Evolutionary conservation across 2,329 filamentous ascomycete genomes (phyloP), one percentile per base, ranked within the genome.

Genomic region (Diaporthe sp.): DNA sequence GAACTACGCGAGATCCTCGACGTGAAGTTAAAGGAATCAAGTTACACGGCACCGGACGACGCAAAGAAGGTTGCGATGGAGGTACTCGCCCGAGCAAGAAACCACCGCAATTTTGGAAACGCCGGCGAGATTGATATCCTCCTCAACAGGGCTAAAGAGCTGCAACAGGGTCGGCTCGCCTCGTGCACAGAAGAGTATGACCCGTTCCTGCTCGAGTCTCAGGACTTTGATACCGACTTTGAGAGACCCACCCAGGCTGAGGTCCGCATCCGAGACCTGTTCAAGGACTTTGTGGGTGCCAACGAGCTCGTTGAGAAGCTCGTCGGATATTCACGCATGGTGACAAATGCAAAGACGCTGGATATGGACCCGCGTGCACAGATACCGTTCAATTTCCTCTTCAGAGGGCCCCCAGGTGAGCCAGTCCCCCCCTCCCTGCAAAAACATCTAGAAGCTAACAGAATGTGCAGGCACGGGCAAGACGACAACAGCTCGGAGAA

Each of bases 41-140:
- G 84, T 0, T 90, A 91, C 72, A 80, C 80, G 1, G 87, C 88
- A 0, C 91, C 89, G 0, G 81, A 84, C 0, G 79, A 86, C 25
- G 92, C 87, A 0, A 88, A 87, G 70, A 80, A 82, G 0, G 88
- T 89, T 0, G 92, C 89, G 0, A 82, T 92, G 73, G 90, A 92
- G 7, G 85, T 92, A 25, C 84, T 95, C 0, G 82, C 83, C 6
- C 87, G 92, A 3, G 88, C 89, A 2, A 88, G 92, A 0, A 92
- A 92, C 76, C 86, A 89, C 0, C 88, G 88, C 0, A 89, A 93
- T 76, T 94, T 94, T 80, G 90, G 94, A 0, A 96, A 96, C 78
- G 93, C 90, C 0, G 90, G 92, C 0, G 93, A 95, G 76, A 89
- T 96, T 28, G 93, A 96, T 58, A 93, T 89, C 19, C 79, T 95